These are phyloP conservation scores for Aspergillus aculeatus DNA, from an alignment of 2,329 filamentous ascomycete genomes.

Conservation along the genomic window DNA sequence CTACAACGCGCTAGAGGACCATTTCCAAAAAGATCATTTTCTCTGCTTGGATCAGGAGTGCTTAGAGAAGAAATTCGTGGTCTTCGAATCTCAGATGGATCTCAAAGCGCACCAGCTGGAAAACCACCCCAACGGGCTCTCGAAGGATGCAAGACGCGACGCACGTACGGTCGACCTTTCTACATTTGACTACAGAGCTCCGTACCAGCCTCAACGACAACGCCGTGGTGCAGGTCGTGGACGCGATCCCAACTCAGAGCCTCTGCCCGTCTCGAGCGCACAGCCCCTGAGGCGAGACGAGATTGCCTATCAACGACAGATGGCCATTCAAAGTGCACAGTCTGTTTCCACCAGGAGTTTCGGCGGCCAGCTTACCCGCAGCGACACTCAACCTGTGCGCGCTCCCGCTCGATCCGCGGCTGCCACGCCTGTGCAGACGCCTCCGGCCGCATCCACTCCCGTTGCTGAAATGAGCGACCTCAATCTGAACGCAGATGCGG, in stretches of 20 bases:
- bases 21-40: slow-evolving; percentile 86
- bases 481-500: slow-evolving; percentile 43
- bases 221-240: slow-evolving; percentile 66
- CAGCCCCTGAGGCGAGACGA: slow-evolving; percentile 83
- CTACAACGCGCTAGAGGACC: slow-evolving; percentile 79
- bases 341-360: slow-evolving; percentile 77
- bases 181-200: slow-evolving; percentile 73
- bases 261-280: slow-evolving; percentile 71
- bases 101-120: slow-evolving; percentile 89
- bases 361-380: slow-evolving; percentile 73
- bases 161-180: slow-evolving; percentile 84
- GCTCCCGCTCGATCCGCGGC: slow-evolving; percentile 42
- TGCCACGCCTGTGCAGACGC: slow-evolving; percentile 26
- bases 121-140: slow-evolving; percentile 73
- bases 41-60: slow-evolving; percentile 83
- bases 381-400: slow-evolving; percentile 47
- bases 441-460: slow-evolving; percentile 29
- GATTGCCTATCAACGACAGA: slow-evolving; percentile 84
- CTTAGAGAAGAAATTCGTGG: slow-evolving; percentile 94
- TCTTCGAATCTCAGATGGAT: slow-evolving; percentile 93
- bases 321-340: slow-evolving; percentile 86
- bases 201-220: slow-evolving; percentile 64
- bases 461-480: slow-evolving; percentile 52
- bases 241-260: slow-evolving; percentile 82
- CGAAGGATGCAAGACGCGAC: slow-evolving; percentile 80